Evolutionary conservation across 2,329 filamentous ascomycete species (phyloP).

Genomic region (Pleoardoris graminearum): DNA sequence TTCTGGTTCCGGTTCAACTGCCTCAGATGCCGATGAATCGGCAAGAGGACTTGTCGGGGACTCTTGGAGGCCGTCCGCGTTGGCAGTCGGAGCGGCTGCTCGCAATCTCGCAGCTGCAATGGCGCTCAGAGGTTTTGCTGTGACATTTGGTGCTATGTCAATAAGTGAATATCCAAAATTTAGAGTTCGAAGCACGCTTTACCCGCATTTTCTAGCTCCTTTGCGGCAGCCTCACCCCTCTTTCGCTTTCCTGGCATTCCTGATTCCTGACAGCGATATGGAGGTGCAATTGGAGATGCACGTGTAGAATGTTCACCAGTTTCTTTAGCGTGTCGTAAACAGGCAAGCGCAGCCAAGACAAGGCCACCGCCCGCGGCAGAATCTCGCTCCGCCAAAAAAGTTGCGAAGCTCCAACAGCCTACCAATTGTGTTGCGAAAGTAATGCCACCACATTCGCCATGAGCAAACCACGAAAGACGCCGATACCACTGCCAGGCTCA

Average conservation of each 20-base stretch:
- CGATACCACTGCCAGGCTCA: slow-evolving; percentile 38
- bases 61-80: slow-evolving; percentile 17
- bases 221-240: slow-evolving; percentile 18
- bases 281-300: background rate
- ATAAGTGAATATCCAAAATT: slow-evolving; percentile 1
- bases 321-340: slow-evolving; percentile 20
- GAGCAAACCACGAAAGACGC: slow-evolving; percentile 41
- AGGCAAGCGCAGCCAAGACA: slow-evolving; percentile 15
- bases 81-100: slow-evolving; percentile 22
- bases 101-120: slow-evolving; percentile 39
- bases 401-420: slow-evolving; percentile 23
- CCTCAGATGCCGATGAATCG: slow-evolving; percentile 19
- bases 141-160: slow-evolving; percentile 14
- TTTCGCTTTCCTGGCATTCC: slow-evolving; percentile 40
- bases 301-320: slow-evolving; percentile 17
- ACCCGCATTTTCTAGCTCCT: slow-evolving; percentile 13
- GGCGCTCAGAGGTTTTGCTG: slow-evolving; percentile 35
- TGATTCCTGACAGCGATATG: slow-evolving; percentile 8
- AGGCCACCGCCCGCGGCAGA: slow-evolving; percentile 17
- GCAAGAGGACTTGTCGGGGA: slow-evolving; percentile 21
- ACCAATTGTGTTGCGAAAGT: slow-evolving; percentile 14
- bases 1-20: slow-evolving; percentile 24
- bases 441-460: slow-evolving; percentile 24
- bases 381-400: slow-evolving; percentile 33
- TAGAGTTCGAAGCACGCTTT: background rate